Evolutionary conservation across 345 rosid genomes (phyloP).

Genomic region (Erodium maritimum): DNA sequence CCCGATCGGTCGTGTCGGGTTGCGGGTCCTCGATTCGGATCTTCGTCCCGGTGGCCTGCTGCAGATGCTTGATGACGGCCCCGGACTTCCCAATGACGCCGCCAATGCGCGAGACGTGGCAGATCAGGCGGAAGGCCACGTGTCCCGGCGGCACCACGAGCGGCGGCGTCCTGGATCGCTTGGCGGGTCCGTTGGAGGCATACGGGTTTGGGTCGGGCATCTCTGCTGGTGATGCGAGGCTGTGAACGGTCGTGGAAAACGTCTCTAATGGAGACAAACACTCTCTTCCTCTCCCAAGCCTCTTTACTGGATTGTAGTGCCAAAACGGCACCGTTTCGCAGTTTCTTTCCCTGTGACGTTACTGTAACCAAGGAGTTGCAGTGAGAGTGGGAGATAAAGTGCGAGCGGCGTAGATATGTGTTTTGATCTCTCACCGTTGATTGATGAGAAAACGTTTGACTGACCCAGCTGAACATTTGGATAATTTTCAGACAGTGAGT

Average conservation of each 20-base stretch:
- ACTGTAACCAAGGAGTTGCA: background rate
- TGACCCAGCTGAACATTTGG: no score
- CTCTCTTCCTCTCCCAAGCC: background rate
- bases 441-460: no score
- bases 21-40: constrained; percentile 75
- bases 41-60: constrained; percentile 58
- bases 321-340: background rate
- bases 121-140: constrained; percentile 58
- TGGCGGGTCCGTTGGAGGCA: constrained; percentile 33
- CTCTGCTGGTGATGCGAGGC: background rate
- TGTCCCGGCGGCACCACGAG: constrained; percentile 39
- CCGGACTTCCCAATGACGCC: constrained; percentile 89
- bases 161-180: constrained; percentile 41
- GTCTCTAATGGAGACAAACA: no score
- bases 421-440: no score
- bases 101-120: constrained; percentile 59
- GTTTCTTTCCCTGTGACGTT: background rate
- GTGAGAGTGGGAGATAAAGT: no score
- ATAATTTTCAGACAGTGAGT: no score
- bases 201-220: constrained; percentile 22
- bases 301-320: no score
- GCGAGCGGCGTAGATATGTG: no score
- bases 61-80: constrained; percentile 62
- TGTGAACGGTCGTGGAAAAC: no score
- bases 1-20: constrained; percentile 49